phyloP scores from a whole-genome alignment of 2,329 filamentous ascomycete genomes.

The Epichloe coenophiala region DNA sequence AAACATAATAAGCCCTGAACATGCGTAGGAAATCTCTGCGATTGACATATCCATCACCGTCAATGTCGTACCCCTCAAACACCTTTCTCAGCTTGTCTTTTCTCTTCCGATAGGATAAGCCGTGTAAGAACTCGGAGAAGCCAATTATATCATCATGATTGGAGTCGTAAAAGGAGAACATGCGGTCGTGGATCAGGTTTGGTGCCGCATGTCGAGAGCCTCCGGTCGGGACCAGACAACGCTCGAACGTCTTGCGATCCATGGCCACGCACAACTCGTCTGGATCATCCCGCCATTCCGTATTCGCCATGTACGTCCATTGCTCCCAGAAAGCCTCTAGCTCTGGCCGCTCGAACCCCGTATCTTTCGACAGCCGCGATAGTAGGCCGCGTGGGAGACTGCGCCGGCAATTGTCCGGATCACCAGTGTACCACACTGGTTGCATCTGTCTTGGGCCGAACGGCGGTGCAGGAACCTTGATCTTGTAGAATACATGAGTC shows the following conservation, averaged over 20 bases:
- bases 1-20: conserved; percentile 81
- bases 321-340: conserved; percentile 93
- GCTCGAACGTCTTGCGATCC: conserved; percentile 84
- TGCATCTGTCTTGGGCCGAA: conserved; percentile 70
- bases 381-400: conserved; percentile 55
- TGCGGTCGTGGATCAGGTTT: conserved; percentile 87
- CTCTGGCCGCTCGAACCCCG: conserved; percentile 71
- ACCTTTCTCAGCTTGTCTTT: conserved; percentile 60
- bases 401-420: conserved; percentile 57
- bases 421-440: conserved; percentile 77
- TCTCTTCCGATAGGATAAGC: conserved; percentile 56
- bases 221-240: conserved; percentile 76
- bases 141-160: conserved; percentile 81
- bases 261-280: conserved; percentile 69
- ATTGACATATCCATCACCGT: conserved; percentile 73
- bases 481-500: conserved; percentile 94
- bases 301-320: conserved; percentile 85
- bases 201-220: conserved; percentile 65
- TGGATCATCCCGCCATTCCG: conserved; percentile 71
- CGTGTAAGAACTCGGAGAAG: conserved; percentile 82
- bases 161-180: conserved; percentile 93
- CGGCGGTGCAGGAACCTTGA: conserved; percentile 76
- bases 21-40: conserved; percentile 81
- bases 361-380: conserved; percentile 54
- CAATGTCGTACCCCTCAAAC: conserved; percentile 83